Evolutionary conservation across 2,329 filamentous ascomycete species (phyloP).

Genomic region (Neurospora sp.): DNA sequence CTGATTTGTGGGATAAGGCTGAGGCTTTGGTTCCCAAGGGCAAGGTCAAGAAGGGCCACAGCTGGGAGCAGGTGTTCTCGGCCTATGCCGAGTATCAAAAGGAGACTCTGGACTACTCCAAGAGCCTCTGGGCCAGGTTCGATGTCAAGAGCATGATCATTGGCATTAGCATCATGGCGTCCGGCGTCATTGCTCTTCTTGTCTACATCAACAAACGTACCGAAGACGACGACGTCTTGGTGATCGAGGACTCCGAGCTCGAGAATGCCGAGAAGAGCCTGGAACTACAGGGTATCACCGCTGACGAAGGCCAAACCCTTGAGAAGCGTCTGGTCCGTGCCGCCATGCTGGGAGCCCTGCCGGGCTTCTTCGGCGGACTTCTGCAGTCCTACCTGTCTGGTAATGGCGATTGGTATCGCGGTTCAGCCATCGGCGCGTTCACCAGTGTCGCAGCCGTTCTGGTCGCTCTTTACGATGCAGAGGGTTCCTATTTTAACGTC

Average conservation of each 20-base stretch:
- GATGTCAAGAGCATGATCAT: constrained; percentile 77
- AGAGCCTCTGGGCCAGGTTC: constrained; percentile 83
- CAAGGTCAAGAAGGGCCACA: constrained; percentile 17
- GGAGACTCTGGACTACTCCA: constrained; percentile 70
- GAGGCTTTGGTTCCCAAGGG: constrained; percentile 16
- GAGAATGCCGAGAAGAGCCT: constrained; percentile 50
- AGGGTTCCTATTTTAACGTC: constrained; percentile 39
- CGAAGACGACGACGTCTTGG: constrained; percentile 40
- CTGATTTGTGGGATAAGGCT: constrained; percentile 50
- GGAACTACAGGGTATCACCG: constrained; percentile 34
- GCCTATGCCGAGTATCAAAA: constrained; percentile 66
- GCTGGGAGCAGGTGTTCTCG: constrained; percentile 35
- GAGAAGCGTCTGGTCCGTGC: constrained; percentile 30
- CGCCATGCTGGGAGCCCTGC: constrained; percentile 26
- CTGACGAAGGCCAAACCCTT: constrained; percentile 26
- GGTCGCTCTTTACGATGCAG: constrained; percentile 31
- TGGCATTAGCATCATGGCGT: constrained; percentile 62
- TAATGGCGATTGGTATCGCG: constrained; percentile 31
- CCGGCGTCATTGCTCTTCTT: constrained; percentile 58
- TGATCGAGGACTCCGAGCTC: constrained; percentile 46
- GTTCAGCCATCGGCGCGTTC: constrained; percentile 32
- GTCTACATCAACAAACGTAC: constrained; percentile 59
- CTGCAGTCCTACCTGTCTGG: constrained; percentile 24
- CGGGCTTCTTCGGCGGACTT: constrained; percentile 24
- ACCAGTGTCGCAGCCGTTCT: constrained; percentile 33